Evolutionary conservation across 352 stramenopile genomes (phyloP), one percentile per base, ranked within the genome.

Genomic region (Pythium dissimile): DNA sequence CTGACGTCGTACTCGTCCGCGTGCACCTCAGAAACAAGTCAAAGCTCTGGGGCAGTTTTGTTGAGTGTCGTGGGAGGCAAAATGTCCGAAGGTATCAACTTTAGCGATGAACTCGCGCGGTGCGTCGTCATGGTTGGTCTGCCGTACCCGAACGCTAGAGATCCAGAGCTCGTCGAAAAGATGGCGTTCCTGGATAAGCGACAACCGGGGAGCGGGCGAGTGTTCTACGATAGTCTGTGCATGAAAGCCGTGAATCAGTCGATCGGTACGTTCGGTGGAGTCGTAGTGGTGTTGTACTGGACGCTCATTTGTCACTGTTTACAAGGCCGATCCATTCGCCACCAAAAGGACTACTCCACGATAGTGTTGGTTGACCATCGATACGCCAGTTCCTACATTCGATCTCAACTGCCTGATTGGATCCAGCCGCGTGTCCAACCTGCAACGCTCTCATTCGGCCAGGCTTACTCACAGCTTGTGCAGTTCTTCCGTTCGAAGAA

Each of bases 21-120:
- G 5, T 92, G 85, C 51, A 70, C 52, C 24, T 38, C 45, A 1
- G 44, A 62, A 28, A 15, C 37, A 34, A 10, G 20, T 16, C 30
- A 32, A 15, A 27, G 15, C 32, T 60, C 72, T 39, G 89, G 88
- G 8, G 93, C 88, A 0, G 66, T 98, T 39, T 66, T 99, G 2
- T 83, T 99, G 16, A 98, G 92, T 58, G 97, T 99, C 0, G 95
- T 99, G 24, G 97, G 97, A 12, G 97, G 97, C 0, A 99, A 99
- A 75, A 98, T 99, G 81, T 98, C 92, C 3, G 97, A 99, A 84
- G 97, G 97, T 24, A 99, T 99, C 74, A 99, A 99, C 66, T 99
- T 99, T 71, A 97, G 85, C 56, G 93, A 99, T 65, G 96, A 99
- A 8, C 84, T 99, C 52, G 97, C 96, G 23, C 73, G 88, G 8